phyloP scores from a whole-genome alignment of 1,284 basidiomycete species.

The Pseudozyma sp. region DNA sequence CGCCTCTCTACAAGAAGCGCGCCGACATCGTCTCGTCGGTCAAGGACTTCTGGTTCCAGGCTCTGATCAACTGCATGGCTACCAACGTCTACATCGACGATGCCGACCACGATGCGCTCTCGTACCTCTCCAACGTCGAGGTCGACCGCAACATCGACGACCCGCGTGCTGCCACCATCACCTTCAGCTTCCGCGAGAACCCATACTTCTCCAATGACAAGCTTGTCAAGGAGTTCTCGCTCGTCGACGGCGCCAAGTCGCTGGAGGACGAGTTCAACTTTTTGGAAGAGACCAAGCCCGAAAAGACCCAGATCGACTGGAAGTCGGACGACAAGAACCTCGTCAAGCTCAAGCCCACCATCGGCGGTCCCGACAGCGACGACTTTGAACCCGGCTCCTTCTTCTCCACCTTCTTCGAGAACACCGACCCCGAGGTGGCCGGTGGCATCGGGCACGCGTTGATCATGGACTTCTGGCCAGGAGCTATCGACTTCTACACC shows the following conservation, averaged over 20 bases:
- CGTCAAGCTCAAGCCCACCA: conserved; percentile 80
- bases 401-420: conserved; percentile 84
- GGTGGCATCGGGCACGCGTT: conserved; percentile 62
- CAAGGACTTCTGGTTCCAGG: conserved; percentile 64
- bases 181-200: conserved; percentile 63
- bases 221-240: conserved; percentile 62
- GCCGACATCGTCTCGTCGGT: conserved; percentile 56
- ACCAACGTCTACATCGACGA: conserved; percentile 66
- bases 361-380: conserved; percentile 62
- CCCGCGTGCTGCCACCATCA: conserved; percentile 61
- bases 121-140: conserved; percentile 57
- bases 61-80: conserved; percentile 63
- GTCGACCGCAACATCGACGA: conserved; percentile 59
- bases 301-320: conserved; percentile 77
- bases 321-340: conserved; percentile 81
- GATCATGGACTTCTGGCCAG: conserved; percentile 65
- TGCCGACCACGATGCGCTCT: conserved; percentile 61
- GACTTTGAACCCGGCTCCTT: conserved; percentile 82
- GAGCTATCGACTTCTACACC: conserved; percentile 63
- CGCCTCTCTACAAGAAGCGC: conserved; percentile 63
- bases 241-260: conserved; percentile 52
- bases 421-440: conserved; percentile 52
- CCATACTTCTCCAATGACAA: conserved; percentile 57
- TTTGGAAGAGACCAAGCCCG: conserved; percentile 59
- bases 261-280: conserved; percentile 64